Evolutionary conservation across 805 yeast species (phyloP), one percentile per base, ranked within the genome.

Genomic region (Ogataea polymorpha): DNA sequence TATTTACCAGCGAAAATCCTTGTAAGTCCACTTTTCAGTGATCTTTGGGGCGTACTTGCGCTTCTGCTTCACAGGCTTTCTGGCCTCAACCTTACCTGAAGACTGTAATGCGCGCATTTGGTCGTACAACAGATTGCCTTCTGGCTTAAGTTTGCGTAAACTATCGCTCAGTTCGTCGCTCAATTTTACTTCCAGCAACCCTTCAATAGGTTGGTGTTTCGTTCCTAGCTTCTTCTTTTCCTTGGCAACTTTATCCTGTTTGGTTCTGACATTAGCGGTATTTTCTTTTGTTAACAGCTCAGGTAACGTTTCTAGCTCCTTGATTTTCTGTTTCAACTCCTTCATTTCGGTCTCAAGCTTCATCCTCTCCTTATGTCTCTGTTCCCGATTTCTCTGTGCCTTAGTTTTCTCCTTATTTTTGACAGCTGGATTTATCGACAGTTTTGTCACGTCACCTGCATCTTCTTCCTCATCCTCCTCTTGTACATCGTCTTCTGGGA

Each of bases 11-110:
- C 82, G 82, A 58, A 86, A 86, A 66, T 91, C 95, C 68, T 91
- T 91, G 67, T 85, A 86, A 24, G 90, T 76, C 95, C 95, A 88
- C 67, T 90, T 91, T 63, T 91, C 96, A 23, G 95, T 85, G 47
- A 84, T 66, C 71, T 84, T 87, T 44, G 75, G 82, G 52, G 79
- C 72, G 57, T 82, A 83, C 60, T 77, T 82, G 59, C 83, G 77
- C 61, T 70, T 77, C 61, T 77, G 79, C 50, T 71, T 72, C 43
- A 77, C 79, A 10, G 83, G 86, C 26, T 81, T 75, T 66, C 97
- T 79, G 5, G 96, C 72, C 64, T 91, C 99, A 41, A 93, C 72
- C 58, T 82, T 77, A 52, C 99, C 99, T 23, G 82, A 72, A 47
- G 86, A 78, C 67, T 93, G 98, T 48, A 91, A 61, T 46, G 76